Conservation (phyloP, 1,139 yeast genomes). For the Suhomyces bolitotheri region DNA sequence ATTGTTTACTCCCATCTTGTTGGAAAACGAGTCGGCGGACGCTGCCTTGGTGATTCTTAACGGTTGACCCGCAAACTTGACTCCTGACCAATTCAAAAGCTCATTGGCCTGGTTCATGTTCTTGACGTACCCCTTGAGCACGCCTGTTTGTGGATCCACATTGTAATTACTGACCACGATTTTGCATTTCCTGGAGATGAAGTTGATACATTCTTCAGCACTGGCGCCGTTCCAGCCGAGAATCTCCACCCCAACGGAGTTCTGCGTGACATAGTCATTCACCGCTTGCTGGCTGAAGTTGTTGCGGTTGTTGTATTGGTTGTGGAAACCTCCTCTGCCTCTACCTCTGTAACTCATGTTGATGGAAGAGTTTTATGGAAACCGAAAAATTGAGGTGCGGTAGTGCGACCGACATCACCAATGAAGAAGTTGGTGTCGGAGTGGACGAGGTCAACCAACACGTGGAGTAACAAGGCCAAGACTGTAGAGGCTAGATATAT, state of each 20-base stretch:
- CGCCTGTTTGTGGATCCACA: conserved; percentile 44
- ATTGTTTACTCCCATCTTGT: conserved; percentile 17
- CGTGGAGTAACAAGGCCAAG: no score
- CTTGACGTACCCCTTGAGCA: conserved; percentile 60
- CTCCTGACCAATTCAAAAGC: conserved; percentile 67
- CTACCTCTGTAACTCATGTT: conserved; percentile 48
- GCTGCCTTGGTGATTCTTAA: conserved; percentile 53
- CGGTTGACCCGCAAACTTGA: conserved; percentile 75
- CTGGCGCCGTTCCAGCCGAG: conserved; percentile 83
- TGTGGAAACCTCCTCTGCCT: conserved; percentile 41
- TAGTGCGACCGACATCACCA: background rate
- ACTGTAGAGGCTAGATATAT: no score
- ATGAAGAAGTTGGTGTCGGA: background rate
- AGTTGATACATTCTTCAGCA: conserved; percentile 64
- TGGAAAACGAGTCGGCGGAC: conserved; percentile 21
- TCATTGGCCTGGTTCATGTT: conserved; percentile 57
- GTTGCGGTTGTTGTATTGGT: conserved; percentile 19
- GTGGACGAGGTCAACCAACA: background rate
- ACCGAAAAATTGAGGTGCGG: background rate
- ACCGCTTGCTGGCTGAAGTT: conserved; percentile 25
- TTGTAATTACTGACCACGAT: conserved; percentile 51
- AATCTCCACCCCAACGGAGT: conserved; percentile 56
- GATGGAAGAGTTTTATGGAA: conserved; percentile 4
- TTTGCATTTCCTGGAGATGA: conserved; percentile 67
- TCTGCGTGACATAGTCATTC: conserved; percentile 35